Percentiles rank a stretch among this genome's conserved stretches.
These are phyloP conservation scores for Fonsecaea multimorphosa DNA, from an alignment of 2,329 filamentous ascomycete genomes.

Conservation along the genomic window DNA sequence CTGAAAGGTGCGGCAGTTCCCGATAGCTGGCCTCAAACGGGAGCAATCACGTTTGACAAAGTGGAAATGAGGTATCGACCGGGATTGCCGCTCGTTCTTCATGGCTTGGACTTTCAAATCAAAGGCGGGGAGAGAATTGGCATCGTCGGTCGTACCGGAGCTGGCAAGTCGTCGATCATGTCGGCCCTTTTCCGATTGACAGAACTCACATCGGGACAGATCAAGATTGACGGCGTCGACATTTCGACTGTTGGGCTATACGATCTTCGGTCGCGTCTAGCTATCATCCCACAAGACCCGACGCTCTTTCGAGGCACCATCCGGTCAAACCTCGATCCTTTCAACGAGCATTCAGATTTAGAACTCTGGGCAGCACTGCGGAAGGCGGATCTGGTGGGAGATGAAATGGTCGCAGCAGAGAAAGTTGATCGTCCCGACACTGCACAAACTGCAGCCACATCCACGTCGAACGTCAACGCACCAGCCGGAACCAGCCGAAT, in stretches of 20 bases:
- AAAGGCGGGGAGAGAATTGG: conserved; percentile 55
- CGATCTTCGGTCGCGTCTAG: conserved; percentile 51
- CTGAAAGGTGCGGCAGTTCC: conserved; percentile 75
- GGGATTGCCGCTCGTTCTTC: conserved; percentile 74
- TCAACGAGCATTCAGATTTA: conserved; percentile 53
- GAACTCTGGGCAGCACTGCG: conserved; percentile 56
- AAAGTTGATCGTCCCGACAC: conserved; percentile 49
- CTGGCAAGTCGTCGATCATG: conserved; percentile 56
- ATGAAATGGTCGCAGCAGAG: conserved; percentile 52
- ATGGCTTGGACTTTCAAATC: conserved; percentile 62
- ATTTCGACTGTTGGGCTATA: conserved; percentile 50
- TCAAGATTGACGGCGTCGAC: conserved; percentile 53
- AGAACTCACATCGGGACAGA: conserved; percentile 49
- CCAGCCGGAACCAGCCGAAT: conserved; percentile 59
- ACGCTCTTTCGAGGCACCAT: conserved; percentile 53
- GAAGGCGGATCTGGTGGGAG: conserved; percentile 54
- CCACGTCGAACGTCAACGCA: conserved; percentile 34
- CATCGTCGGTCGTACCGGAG: conserved; percentile 54
- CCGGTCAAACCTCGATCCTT: conserved; percentile 54
- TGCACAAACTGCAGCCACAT: conserved; percentile 32
- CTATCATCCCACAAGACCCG: conserved; percentile 56
- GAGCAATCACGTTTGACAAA: conserved; percentile 76
- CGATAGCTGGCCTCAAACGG: conserved; percentile 81
- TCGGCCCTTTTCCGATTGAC: conserved; percentile 53
- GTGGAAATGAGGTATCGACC: conserved; percentile 80